phyloP scores from a whole-genome alignment of 805 yeast genomes.

The Metschnikowia continentalis region DNA sequence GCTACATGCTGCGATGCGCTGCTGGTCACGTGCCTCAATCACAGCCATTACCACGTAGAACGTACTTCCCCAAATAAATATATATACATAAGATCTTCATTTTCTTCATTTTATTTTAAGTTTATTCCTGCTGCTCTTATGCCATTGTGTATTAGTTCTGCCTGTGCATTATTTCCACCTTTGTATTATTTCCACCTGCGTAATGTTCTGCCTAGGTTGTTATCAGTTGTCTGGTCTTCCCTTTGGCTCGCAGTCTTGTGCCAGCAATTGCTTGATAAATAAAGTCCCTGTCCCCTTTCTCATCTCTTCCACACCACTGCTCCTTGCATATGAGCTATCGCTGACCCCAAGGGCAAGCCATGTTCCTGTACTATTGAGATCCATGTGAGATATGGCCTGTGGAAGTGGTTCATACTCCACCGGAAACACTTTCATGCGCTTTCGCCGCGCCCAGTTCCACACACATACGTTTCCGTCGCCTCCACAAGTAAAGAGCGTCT shows the following conservation, averaged over 20 bases:
- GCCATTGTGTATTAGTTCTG: too few species aligned
- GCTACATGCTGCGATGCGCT: constrained; percentile 1
- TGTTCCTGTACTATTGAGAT: constrained; percentile 10
- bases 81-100: background rate
- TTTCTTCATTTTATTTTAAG: too few species aligned
- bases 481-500: constrained; percentile 48
- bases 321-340: constrained; percentile 11
- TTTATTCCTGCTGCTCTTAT: too few species aligned
- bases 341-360: constrained; percentile 12
- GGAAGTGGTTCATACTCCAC: constrained; percentile 3
- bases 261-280: constrained; percentile 8
- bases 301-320: background rate
- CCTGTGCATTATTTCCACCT: too few species aligned
- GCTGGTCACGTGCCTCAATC: background rate
- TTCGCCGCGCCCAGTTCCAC: constrained; percentile 46
- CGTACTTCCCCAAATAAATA: background rate
- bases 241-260: constrained; percentile 11
- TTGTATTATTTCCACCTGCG: too few species aligned
- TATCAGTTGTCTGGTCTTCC: background rate
- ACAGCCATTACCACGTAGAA: too few species aligned
- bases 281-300: constrained; percentile 1
- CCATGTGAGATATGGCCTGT: constrained; percentile 15
- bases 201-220: too few species aligned
- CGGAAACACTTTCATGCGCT: constrained; percentile 37
- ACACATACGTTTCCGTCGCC: constrained; percentile 47